These are phyloP conservation scores for Nidularia pulvinata DNA, from an alignment of 768 basidiomycete species.

Conservation along the genomic window DNA sequence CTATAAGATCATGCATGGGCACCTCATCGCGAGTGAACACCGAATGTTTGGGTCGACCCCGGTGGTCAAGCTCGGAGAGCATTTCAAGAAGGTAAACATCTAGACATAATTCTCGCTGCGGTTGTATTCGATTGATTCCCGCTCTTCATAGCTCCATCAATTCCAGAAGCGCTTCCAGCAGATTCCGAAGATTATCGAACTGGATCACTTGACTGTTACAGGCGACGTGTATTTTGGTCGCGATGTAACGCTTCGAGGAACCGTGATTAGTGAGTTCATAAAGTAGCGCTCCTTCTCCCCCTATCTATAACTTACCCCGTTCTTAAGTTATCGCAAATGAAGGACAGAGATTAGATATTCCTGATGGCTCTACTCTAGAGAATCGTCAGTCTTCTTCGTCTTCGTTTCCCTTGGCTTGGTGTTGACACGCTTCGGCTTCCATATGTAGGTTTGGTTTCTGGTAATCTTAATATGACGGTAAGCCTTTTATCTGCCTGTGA, in stretches of 20 bases:
- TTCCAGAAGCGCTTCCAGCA: conserved; percentile 97
- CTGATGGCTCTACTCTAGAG: conserved; percentile 79
- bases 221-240: conserved; percentile 92
- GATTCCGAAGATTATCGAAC: conserved; percentile 87
- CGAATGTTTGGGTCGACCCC: conserved; percentile 87
- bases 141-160: conserved; percentile 52
- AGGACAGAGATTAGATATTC: conserved; percentile 80
- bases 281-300: background rate
- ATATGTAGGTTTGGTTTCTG: conserved; percentile 66
- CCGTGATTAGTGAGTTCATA: conserved; percentile 65
- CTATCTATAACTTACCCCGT: background rate
- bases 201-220: conserved; percentile 93
- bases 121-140: background rate
- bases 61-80: conserved; percentile 96
- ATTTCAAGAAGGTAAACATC: conserved; percentile 75
- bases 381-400: conserved; percentile 26
- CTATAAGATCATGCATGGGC: conserved; percentile 90
- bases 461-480: conserved; percentile 75
- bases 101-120: background rate
- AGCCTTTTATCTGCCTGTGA: conserved; percentile 8
- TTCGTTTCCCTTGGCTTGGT: background rate
- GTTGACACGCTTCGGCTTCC: background rate
- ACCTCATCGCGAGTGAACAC: conserved; percentile 79
- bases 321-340: conserved; percentile 71
- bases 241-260: conserved; percentile 84